These are phyloP conservation scores for Coemansia nantahalensis DNA, from an alignment of 192 early-diverging fungal genomes.

Conservation along the genomic window DNA sequence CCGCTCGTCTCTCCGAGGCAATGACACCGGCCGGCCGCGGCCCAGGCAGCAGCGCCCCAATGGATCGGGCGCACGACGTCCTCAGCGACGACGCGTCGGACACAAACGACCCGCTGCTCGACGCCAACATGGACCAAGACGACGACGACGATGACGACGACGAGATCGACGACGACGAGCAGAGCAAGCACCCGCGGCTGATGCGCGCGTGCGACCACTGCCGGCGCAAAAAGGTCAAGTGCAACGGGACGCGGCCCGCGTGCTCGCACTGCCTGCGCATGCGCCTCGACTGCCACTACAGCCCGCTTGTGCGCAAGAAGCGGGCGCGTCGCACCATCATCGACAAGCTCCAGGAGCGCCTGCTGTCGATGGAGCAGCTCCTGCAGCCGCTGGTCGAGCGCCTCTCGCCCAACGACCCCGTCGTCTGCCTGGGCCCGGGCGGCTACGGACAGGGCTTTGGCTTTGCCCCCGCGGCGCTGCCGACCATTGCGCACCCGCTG, in stretches of 20 bases:
- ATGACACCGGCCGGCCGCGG: neutral
- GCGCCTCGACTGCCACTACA: constrained; percentile 55
- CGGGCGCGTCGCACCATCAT: constrained; percentile 52
- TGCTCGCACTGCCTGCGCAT: constrained; percentile 53
- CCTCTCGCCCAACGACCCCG: constrained; percentile 47
- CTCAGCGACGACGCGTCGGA: constrained; percentile 7
- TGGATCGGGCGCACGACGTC: constrained; percentile 12
- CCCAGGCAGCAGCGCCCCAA: constrained; percentile 3
- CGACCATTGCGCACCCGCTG: constrained; percentile 33
- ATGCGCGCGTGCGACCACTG: constrained; percentile 56
- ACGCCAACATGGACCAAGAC: constrained; percentile 11
- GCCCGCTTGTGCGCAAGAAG: constrained; percentile 54
- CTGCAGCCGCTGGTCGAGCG: constrained; percentile 54
- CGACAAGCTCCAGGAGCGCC: constrained; percentile 52
- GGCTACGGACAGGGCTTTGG: constrained; percentile 36
- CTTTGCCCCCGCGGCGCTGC: constrained; percentile 39
- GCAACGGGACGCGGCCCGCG: constrained; percentile 51
- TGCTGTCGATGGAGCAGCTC: constrained; percentile 55
- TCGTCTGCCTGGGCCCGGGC: constrained; percentile 24
- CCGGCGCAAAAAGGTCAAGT: constrained; percentile 54
- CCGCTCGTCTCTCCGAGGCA: neutral
- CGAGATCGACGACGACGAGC: constrained; percentile 16
- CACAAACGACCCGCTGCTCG: constrained; percentile 8
- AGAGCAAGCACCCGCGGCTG: constrained; percentile 35
- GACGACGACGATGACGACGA: constrained; percentile 13